These are phyloP conservation scores for Aspergillus sclerotiicarbonarius DNA, from an alignment of 495 filamentous ascomycete species.

Conservation along the genomic window DNA sequence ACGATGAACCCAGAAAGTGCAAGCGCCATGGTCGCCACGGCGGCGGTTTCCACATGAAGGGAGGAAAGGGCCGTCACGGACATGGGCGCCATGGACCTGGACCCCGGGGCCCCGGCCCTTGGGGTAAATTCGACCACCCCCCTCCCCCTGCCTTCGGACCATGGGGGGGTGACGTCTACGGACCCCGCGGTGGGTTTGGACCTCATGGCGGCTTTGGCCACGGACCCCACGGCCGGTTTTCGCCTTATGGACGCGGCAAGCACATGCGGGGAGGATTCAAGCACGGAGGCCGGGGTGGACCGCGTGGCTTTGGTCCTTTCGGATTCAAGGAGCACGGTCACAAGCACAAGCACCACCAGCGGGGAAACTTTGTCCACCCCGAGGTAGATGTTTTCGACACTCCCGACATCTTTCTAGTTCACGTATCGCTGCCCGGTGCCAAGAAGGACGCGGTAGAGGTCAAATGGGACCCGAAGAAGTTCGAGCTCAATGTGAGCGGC, in stretches of 20 bases:
- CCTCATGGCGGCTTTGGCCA: neutral
- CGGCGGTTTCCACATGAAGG: neutral
- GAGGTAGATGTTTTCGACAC: constrained; percentile 4
- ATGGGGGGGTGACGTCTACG: neutral
- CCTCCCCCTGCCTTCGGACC: neutral
- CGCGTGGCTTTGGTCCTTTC: neutral
- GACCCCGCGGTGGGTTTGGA: neutral
- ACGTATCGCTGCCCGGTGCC: constrained; percentile 1
- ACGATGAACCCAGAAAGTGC: neutral
- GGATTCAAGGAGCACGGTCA: neutral
- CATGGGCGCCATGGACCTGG: neutral
- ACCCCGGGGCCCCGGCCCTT: neutral
- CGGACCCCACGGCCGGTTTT: neutral
- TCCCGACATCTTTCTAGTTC: neutral
- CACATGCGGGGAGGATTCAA: constrained; percentile 4
- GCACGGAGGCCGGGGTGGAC: neutral
- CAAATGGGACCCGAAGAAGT: constrained; percentile 3
- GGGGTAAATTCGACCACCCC: neutral
- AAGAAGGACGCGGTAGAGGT: constrained; percentile 6
- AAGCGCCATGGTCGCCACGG: neutral
- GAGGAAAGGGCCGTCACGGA: neutral
- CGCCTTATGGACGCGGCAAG: neutral
- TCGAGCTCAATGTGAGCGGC: constrained; percentile 3
- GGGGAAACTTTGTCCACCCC: neutral
- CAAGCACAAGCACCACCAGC: neutral